These are phyloP conservation scores for Russula sp. DNA, from an alignment of 768 basidiomycete species.

Conservation along the genomic window DNA sequence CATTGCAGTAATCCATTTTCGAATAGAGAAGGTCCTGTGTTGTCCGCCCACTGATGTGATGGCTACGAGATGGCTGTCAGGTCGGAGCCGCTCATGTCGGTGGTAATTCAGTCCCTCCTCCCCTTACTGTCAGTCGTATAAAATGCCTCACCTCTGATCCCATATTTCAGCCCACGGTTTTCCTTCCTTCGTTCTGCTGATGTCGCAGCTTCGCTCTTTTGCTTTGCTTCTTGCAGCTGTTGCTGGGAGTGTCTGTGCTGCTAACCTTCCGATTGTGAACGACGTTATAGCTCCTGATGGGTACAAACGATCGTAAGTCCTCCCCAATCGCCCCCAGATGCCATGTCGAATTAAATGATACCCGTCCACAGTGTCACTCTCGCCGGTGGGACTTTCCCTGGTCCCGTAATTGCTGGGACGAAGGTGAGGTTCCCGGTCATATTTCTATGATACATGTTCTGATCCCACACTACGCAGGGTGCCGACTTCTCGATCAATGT, in stretches of 20 bases:
- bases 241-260: background rate
- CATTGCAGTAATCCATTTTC: too few species aligned
- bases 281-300: constrained; percentile 23
- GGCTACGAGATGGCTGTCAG: too few species aligned
- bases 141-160: too few species aligned
- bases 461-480: background rate
- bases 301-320: constrained; percentile 16
- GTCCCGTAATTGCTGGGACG: background rate
- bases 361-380: background rate
- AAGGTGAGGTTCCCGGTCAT: background rate
- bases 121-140: too few species aligned
- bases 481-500: background rate
- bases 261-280: background rate
- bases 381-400: background rate
- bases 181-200: background rate
- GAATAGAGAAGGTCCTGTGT: too few species aligned
- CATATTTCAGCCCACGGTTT: too few species aligned
- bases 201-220: background rate
- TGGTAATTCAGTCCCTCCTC: too few species aligned
- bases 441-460: background rate
- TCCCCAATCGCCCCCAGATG: background rate
- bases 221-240: background rate
- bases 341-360: background rate
- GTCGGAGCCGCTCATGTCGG: too few species aligned
- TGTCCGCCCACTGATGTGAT: too few species aligned